phyloP scores from a whole-genome alignment of 2,329 filamentous ascomycete genomes.

The Phialemoniopsis sp. region DNA sequence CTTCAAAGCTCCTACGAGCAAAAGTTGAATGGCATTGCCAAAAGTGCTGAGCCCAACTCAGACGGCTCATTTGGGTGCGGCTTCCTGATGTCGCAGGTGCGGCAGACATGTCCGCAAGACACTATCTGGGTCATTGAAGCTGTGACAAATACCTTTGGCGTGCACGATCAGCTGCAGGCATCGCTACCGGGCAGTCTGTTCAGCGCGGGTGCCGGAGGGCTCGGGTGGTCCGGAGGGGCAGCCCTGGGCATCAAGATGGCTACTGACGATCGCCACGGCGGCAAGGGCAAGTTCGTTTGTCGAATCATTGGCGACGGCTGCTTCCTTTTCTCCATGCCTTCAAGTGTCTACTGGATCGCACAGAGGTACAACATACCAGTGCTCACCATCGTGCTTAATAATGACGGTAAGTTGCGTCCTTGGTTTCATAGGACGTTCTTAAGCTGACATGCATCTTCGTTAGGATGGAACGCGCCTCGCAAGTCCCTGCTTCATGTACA shows the following conservation, averaged over 20 bases:
- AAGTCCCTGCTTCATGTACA: constrained; percentile 37
- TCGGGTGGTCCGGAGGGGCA: constrained; percentile 39
- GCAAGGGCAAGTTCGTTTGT: constrained; percentile 42
- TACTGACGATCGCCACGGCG: constrained; percentile 20
- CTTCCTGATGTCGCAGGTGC: constrained; percentile 10
- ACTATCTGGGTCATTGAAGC: constrained; percentile 68
- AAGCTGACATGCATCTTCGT: background rate
- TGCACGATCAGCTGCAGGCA: constrained; percentile 62
- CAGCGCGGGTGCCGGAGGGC: constrained; percentile 36
- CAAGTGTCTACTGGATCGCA: constrained; percentile 53
- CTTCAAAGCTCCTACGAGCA: background rate
- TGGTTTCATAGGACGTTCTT: no score
- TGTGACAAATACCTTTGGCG: constrained; percentile 58
- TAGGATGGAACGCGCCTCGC: constrained; percentile 18
- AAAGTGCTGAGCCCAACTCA: constrained; percentile 19
- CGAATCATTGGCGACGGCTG: constrained; percentile 56
- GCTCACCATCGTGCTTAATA: constrained; percentile 52
- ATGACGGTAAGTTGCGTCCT: constrained; percentile 37
- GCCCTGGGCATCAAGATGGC: constrained; percentile 36
- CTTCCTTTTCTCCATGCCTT: constrained; percentile 49
- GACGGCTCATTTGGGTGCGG: background rate
- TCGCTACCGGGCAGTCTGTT: constrained; percentile 40
- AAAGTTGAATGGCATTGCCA: constrained; percentile 68
- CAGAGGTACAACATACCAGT: constrained; percentile 50
- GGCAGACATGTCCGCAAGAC: constrained; percentile 20